These are phyloP conservation scores for Colletotrichum endophyticum DNA, from an alignment of 2,329 filamentous ascomycete genomes.

Conservation along the genomic window DNA sequence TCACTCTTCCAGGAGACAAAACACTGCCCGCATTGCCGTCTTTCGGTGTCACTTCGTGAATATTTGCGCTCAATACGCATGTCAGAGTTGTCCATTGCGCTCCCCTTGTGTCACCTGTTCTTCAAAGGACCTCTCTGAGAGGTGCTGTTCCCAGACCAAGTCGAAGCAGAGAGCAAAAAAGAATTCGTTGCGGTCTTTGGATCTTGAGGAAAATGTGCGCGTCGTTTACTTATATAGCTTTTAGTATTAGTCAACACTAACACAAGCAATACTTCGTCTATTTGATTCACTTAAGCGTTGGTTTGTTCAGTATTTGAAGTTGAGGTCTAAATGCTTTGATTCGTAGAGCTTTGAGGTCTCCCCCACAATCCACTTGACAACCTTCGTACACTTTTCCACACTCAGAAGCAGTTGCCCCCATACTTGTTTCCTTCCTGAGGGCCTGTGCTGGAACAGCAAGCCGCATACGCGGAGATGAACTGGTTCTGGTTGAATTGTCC, in stretches of 20 bases:
- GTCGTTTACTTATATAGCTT: neutral
- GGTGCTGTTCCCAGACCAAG: neutral
- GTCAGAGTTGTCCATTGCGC: neutral
- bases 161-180: neutral
- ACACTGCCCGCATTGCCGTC: rapidly evolving
- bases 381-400: neutral
- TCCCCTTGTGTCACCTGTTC: neutral
- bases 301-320: neutral
- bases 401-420: neutral
- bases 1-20: neutral
- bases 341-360: rapidly evolving
- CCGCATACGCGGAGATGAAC: neutral
- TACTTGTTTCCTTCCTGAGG: neutral
- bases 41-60: neutral
- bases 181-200: neutral
- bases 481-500: neutral
- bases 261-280: neutral
- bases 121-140: neutral
- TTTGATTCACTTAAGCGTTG: neutral
- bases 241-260: neutral
- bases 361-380: rapidly evolving
- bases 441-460: neutral
- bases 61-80: neutral
- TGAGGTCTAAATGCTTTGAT: neutral
- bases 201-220: neutral